Evolutionary conservation across 768 basidiomycete species (phyloP).

Genomic region (Dioszegia hungarica): DNA sequence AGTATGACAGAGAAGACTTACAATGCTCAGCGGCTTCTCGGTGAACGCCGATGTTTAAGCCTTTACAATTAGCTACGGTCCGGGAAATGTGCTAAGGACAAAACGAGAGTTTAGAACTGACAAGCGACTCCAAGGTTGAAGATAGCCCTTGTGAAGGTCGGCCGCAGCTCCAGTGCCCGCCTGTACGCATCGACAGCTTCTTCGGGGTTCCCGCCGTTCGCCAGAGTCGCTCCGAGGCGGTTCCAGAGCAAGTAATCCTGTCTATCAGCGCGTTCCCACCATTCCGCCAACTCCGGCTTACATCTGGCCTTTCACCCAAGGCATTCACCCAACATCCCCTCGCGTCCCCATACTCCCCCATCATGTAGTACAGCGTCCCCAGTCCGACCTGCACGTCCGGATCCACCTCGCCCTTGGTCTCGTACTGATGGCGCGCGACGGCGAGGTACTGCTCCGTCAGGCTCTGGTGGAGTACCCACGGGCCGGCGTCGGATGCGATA

Average conservation of each 20-base stretch:
- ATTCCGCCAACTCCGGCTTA: no score
- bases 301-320: constrained; percentile 68
- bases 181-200: constrained; percentile 73
- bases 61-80: constrained; percentile 51
- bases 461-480: constrained; percentile 74
- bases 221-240: constrained; percentile 84
- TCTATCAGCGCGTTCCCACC: background rate
- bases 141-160: constrained; percentile 93
- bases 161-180: constrained; percentile 80
- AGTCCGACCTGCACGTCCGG: constrained; percentile 90
- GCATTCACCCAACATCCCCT: constrained; percentile 94
- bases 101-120: constrained; percentile 52
- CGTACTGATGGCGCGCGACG: constrained; percentile 77
- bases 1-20: constrained; percentile 12
- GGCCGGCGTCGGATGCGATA: constrained; percentile 29
- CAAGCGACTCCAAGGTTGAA: constrained; percentile 98
- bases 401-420: constrained; percentile 62
- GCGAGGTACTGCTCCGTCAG: constrained; percentile 77
- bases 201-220: constrained; percentile 90
- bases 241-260: constrained; percentile 96
- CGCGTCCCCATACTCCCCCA: constrained; percentile 76
- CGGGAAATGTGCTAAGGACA: background rate
- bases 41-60: constrained; percentile 90
- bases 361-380: constrained; percentile 87
- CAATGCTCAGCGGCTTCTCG: constrained; percentile 94